Evolutionary conservation across 2,329 filamentous ascomycete species (phyloP), one percentile per base, ranked within the genome.

Genomic region (Diaporthe batatas): DNA sequence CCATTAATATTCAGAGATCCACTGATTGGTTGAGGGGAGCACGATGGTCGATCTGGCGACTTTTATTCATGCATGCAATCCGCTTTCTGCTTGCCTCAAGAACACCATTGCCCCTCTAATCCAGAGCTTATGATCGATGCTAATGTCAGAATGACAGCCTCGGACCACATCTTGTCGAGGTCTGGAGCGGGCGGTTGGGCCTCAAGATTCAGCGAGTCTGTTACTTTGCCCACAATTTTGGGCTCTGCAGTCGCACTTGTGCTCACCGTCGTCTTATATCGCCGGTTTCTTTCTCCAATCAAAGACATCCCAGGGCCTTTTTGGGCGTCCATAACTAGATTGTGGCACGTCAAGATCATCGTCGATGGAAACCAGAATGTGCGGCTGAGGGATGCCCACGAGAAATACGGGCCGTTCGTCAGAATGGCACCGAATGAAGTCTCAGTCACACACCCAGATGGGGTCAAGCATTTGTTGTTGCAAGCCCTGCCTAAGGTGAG

Each of bases 331-430:
- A 49, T 23, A 49, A 49, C 47, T 5, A 49, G 47, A 23, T 49
- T 23, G 21, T 49, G 47, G 21, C 47, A 49, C 47, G 47, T 49
- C 10, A 49, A 49, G 1, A 49, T 49, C 47, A 49, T 49, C 7
- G 11, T 49, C 47, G 21, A 49, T 23, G 21, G 21, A 7, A 49
- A 49, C 47, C 47, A 49, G 21, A 49, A 49, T 49, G 21, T 49
- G 47, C 47, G 47, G 47, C 47, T 49, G 47, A 49, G 47, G 47
- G 47, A 49, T 49, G 21, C 47, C 47, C 47, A 49, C 47, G 47
- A 23, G 47, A 23, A 49, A 7, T 49, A 49, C 21, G 47, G 47
- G 21, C 7, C 47, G 11, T 49, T n/a, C 21, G 47, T 49, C 10
- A 23, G 47, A 23, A 49, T 49, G 47, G 47, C 47, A n/a, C 44